These are phyloP conservation scores for Acer campestre DNA, from an alignment of 345 rosid species.

Conservation along the genomic window DNA sequence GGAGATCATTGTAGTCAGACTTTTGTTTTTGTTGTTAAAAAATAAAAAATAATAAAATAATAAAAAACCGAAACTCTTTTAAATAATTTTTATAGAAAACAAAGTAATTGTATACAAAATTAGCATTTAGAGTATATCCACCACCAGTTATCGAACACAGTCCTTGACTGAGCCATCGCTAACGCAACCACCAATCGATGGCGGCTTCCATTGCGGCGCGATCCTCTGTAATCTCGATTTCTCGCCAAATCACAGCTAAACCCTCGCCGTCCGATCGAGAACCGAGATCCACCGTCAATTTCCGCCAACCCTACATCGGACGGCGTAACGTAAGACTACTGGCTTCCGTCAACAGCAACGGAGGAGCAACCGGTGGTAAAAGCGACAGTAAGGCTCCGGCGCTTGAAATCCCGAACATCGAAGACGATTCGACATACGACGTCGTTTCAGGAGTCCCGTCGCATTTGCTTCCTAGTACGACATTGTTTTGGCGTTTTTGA, in stretches of 20 bases:
- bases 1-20: too few species aligned
- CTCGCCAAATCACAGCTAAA: constrained; percentile 30
- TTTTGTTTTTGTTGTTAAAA: too few species aligned
- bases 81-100: too few species aligned
- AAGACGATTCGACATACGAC: constrained; percentile 33
- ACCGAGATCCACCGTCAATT: constrained; percentile 6
- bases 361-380: constrained; percentile 11
- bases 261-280: constrained; percentile 30
- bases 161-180: background rate
- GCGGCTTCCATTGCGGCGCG: constrained; percentile 41
- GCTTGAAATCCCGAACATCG: constrained; percentile 39
- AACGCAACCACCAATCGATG: constrained; percentile 31
- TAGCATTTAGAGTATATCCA: too few species aligned
- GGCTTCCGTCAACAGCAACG: constrained; percentile 31
- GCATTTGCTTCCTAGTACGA: constrained; percentile 69
- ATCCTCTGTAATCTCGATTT: constrained; percentile 28
- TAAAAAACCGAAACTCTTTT: too few species aligned
- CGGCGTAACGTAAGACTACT: constrained; percentile 23
- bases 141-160: background rate
- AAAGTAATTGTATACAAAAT: too few species aligned
- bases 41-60: too few species aligned
- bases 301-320: constrained; percentile 24
- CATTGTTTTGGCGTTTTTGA: background rate
- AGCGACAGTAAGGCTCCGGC: constrained; percentile 31
- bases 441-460: constrained; percentile 29